Percentiles rank a stretch among this genome's conserved stretches.
Conservation (phyloP, 1,139 yeast species). For the Yamadazyma blattariae region DNA sequence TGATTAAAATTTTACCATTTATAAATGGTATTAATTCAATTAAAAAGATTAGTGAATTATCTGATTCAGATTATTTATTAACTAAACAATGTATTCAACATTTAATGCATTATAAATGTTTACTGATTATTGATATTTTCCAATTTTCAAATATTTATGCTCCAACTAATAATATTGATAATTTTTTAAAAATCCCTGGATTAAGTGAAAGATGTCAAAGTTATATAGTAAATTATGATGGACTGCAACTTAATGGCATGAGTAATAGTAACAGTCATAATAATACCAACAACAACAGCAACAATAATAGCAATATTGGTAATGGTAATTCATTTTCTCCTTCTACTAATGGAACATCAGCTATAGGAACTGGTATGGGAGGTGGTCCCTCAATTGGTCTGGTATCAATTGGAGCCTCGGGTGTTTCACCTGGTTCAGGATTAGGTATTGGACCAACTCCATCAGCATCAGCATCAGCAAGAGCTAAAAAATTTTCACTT, state of each 20-base stretch:
- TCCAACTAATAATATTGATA: slow-evolving; percentile 74
- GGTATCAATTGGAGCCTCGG: not conserved
- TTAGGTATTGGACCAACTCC: not conserved
- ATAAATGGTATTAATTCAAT: slow-evolving; percentile 89
- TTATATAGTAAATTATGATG: slow-evolving; percentile 48
- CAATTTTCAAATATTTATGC: slow-evolving; percentile 89
- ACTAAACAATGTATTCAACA: slow-evolving; percentile 90
- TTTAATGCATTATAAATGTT: slow-evolving; percentile 83
- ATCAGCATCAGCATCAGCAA: not conserved
- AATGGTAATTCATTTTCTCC: not conserved
- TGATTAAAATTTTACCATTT: slow-evolving; percentile 80
- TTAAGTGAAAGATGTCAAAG: slow-evolving; percentile 86
- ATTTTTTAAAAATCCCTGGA: slow-evolving; percentile 59
- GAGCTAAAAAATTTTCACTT: slow-evolving; percentile 9
- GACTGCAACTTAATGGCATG: not conserved
- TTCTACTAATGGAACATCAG: not conserved
- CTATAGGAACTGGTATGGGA: too few species aligned
- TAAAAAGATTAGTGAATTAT: slow-evolving; percentile 69
- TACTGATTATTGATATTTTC: slow-evolving; percentile 79
- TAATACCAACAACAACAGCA: too few species aligned
- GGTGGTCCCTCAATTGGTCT: too few species aligned
- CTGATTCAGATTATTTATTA: slow-evolving; percentile 75
- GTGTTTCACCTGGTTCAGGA: not conserved
- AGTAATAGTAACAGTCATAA: too few species aligned
- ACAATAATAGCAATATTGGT: not conserved